Evolutionary conservation across 768 basidiomycete species (phyloP), one percentile per base, ranked within the genome.

Genomic region (Trametopsis cervina): DNA sequence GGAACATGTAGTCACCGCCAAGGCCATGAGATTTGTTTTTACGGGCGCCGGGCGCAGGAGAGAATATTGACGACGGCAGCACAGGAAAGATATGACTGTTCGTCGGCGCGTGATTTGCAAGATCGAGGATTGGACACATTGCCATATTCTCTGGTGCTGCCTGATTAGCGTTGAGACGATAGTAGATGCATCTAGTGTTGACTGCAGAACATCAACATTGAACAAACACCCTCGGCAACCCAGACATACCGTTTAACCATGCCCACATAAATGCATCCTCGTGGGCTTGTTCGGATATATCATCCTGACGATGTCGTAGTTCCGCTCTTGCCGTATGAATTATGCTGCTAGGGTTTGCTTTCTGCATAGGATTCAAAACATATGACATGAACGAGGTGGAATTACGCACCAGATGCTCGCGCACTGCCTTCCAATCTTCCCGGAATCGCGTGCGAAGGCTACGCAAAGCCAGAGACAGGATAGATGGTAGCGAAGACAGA

Each of bases 161-260:
- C 42, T 65, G 70, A 15, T 64, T 60, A 23, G 66, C 57, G 54
- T 69, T 76, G 37, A 83, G 63, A 51, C 76, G 81, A 60, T 81
- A 78, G 63, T 80, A 92, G 18, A 97, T 78, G 61, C 87, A 92
- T 41, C 95, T 81, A 4, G 94, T 97, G 63, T 98, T 98, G 49
- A 96, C 91, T 92, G 57, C 13, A 27, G 21, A 9, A 49, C 5
- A 42, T 18, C 13, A 53, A 38, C 55, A n/a, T n/a, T n/a, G n/a
- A n/a, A n/a, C n/a, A n/a, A n/a, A n/a, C n/a, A n/a, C n/a, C n/a
- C n/a, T n/a, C n/a, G n/a, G n/a, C n/a, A n/a, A n/a, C n/a, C n/a
- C n/a, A n/a, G n/a, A n/a, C n/a, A 46, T 26, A 88, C 93, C 90
- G 59, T 83, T 94, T 9, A 97, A 73, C 93, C 94, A 98, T 1